Conservation (phyloP, 306 rosid species). For the Lablab purpureus region DNA sequence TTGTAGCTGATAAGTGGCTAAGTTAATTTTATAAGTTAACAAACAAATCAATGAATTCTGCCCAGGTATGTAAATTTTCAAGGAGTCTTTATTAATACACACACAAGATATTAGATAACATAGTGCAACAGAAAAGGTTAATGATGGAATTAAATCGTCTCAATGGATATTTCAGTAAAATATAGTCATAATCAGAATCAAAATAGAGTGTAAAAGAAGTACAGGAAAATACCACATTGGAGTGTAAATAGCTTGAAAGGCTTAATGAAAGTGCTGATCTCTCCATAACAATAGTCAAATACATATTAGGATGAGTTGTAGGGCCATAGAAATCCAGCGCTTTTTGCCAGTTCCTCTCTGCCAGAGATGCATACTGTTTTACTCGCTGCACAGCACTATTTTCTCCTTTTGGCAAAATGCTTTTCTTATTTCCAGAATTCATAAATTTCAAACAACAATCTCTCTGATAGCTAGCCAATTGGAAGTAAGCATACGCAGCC, state of each 20-base stretch:
- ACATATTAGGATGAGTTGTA: conserved; percentile 79
- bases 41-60: background rate
- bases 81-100: conserved; percentile 11
- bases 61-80: conserved; percentile 3
- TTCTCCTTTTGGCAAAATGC: conserved; percentile 62
- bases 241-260: conserved; percentile 71
- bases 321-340: conserved; percentile 88
- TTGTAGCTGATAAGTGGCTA: background rate
- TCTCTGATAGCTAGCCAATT: conserved; percentile 87
- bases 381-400: conserved; percentile 68
- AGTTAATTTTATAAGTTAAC: conserved; percentile 16
- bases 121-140: background rate
- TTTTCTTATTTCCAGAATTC: conserved; percentile 69
- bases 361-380: conserved; percentile 89
- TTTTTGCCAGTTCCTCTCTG: conserved; percentile 93
- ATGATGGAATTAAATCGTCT: conserved; percentile 19
- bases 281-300: conserved; percentile 78
- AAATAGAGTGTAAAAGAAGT: conserved; percentile 44
- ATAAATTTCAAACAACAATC: conserved; percentile 86
- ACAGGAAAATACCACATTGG: conserved; percentile 67
- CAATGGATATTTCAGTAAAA: background rate
- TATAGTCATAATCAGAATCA: conserved; percentile 24
- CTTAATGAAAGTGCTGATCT: conserved; percentile 73
- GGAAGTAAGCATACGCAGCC: conserved; percentile 91
- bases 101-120: background rate